Evolutionary conservation across 345 rosid species (phyloP).

Genomic region (Carallia pectinifolia): DNA sequence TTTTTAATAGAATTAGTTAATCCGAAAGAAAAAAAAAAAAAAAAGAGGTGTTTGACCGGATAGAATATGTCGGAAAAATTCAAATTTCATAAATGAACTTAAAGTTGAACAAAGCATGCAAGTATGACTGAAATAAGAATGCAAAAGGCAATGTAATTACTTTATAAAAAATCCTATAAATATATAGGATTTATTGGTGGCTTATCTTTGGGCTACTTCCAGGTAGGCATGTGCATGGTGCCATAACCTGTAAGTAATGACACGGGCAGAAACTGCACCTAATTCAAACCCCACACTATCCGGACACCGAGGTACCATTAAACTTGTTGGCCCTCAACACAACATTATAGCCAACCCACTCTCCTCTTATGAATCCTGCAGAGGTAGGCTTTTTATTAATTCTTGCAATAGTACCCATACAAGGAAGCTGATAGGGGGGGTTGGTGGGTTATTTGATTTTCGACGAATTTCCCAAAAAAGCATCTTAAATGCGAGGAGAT

Average conservation of each 20-base stretch:
- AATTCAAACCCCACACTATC: not conserved
- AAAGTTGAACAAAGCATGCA: too few species aligned
- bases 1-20: too few species aligned
- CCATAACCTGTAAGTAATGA: not conserved
- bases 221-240: not conserved
- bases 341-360: not conserved
- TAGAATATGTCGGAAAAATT: too few species aligned
- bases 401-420: conserved; percentile 9
- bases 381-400: not conserved
- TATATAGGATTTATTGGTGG: too few species aligned
- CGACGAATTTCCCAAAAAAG: not conserved
- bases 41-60: too few species aligned
- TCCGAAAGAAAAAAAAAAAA: too few species aligned
- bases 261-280: not conserved
- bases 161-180: too few species aligned
- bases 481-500: not conserved
- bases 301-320: not conserved
- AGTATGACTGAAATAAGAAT: too few species aligned
- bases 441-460: not conserved
- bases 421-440: conserved; percentile 4
- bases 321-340: not conserved
- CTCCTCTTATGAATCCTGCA: conserved; percentile 13
- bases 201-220: not conserved
- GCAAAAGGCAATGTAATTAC: too few species aligned
- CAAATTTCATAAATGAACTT: too few species aligned